A percentile compares a stretch with the other conserved stretches of the same genome.
phyloP scores from a whole-genome alignment of 2,329 filamentous ascomycete genomes.

The Didymella keratinophila region DNA sequence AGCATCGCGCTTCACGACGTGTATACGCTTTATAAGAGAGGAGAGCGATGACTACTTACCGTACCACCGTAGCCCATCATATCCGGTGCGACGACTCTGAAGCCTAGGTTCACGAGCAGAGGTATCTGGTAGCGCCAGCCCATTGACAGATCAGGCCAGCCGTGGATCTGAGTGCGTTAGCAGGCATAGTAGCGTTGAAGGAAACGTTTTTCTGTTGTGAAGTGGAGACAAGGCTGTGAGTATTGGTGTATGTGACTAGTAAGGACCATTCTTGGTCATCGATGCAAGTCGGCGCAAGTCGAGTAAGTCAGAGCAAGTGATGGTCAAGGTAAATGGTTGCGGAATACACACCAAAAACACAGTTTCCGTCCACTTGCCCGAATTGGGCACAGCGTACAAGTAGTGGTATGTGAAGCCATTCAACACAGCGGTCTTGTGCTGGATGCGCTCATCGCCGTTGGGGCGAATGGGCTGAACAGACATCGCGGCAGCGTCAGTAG shows the following conservation, averaged over 20 bases:
- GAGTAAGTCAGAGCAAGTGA: neutral
- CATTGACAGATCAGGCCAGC: slow-evolving; percentile 82
- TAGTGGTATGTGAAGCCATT: slow-evolving; percentile 76
- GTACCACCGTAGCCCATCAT: slow-evolving; percentile 87
- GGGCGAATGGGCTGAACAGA: slow-evolving; percentile 67
- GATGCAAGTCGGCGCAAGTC: neutral
- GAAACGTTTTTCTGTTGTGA: neutral
- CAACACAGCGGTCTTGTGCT: slow-evolving; percentile 68
- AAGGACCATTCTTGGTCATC: neutral
- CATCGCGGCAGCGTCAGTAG: neutral
- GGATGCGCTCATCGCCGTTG: slow-evolving; percentile 70
- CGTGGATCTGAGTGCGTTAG: slow-evolving; percentile 63
- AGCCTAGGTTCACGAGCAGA: slow-evolving; percentile 71
- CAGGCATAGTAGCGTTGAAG: neutral
- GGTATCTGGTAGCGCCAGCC: slow-evolving; percentile 94
- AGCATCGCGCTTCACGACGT: neutral
- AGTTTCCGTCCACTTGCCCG: slow-evolving; percentile 57
- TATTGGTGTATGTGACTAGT: neutral
- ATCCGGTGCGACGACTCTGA: slow-evolving; percentile 84
- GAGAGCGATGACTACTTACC: slow-evolving; percentile 48
- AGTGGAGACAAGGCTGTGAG: slow-evolving; percentile 6
- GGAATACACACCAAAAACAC: slow-evolving; percentile 59
- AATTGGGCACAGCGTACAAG: slow-evolving; percentile 58
- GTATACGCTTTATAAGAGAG: neutral
- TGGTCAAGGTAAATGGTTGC: too few relatives aligned